Base-by-base conservation (phyloP, 1,284 basidiomycete genomes). In the Ganoderma multipileum region DNA sequence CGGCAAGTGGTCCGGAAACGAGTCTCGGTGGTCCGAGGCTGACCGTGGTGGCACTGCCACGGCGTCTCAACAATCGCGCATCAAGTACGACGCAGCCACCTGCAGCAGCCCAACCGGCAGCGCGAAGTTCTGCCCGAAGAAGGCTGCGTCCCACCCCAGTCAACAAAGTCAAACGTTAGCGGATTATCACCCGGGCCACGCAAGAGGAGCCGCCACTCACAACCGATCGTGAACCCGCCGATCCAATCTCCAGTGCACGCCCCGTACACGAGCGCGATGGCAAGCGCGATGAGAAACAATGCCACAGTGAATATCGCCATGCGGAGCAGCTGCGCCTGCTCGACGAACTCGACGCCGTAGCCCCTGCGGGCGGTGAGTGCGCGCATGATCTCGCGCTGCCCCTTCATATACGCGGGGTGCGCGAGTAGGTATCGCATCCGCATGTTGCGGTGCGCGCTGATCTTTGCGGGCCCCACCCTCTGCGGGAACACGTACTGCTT, bases 311-410 rank as follows among this genome's bases (percentile, higher is more conserved):
- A 30, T 8, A 38, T 20, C 18, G 33, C n/a, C 55, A 58, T 58
- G 30, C 55, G 55, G n/a, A 33, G 33, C 3, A 38, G 33, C 20
- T 38, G 28, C 30, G 55, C 33, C 20, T 28, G 55, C 33, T 58
- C 55, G 30, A 58, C 55, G 33, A 58, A 58, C 33, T 58, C 72
- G 50, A 75, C 70, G 14, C 74, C 73, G 60, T 70, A 63, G n/a
- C 71, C 68, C 3, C 67, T 65, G 38, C 68, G 65, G 18, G 61
- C 66, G 7, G 73, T 74, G n/a, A 76, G 67, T 5, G 69, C 73
- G 20, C 72, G 71, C 72, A 76, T 72, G 66, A 74, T 74, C 66
- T 76, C 73, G 63, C 66, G 68, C 3, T 68, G 67, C 16, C 68
- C 72, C 18, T 61, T 63, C 72, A 73, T 71, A 41, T 69, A 55